A percentile compares a stretch with the other conserved stretches of the same genome.
phyloP scores from a whole-genome alignment of 495 filamentous ascomycete genomes.

The Aspergillus sclerotiicarbonarius region DNA sequence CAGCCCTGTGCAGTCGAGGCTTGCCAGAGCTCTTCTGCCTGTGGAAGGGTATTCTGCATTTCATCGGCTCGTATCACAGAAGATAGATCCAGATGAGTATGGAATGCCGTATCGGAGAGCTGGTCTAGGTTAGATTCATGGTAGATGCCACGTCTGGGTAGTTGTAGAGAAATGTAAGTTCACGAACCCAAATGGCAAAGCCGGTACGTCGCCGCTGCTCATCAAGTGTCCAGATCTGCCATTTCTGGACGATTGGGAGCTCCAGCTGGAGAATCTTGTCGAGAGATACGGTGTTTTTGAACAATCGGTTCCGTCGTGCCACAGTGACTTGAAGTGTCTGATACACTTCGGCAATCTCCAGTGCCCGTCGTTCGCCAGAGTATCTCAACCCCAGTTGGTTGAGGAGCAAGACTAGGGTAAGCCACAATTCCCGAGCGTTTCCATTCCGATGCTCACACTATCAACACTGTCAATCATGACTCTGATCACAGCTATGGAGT shows the following conservation, averaged over 20 bases:
- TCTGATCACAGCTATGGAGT: background rate
- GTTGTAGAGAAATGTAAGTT: background rate
- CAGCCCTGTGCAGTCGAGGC: background rate
- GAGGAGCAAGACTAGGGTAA: background rate
- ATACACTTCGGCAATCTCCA: background rate
- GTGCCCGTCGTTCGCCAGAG: background rate
- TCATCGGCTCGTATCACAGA: background rate
- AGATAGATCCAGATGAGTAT: background rate
- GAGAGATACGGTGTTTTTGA: background rate
- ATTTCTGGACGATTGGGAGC: background rate
- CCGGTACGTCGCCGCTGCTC: background rate
- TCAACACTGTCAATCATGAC: background rate
- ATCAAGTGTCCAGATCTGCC: background rate
- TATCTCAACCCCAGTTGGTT: background rate
- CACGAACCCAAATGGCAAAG: background rate
- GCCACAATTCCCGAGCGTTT: background rate
- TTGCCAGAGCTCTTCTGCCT: background rate
- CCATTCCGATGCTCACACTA: background rate
- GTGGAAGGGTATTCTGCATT: background rate
- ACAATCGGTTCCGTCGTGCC: background rate
- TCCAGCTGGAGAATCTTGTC: background rate
- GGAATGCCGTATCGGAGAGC: background rate
- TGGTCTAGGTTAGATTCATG: background rate
- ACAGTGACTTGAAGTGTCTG: background rate
- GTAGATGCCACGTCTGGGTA: background rate